Conservation (phyloP, 306 rosid genomes). For the Cucumis cinereus region DNA sequence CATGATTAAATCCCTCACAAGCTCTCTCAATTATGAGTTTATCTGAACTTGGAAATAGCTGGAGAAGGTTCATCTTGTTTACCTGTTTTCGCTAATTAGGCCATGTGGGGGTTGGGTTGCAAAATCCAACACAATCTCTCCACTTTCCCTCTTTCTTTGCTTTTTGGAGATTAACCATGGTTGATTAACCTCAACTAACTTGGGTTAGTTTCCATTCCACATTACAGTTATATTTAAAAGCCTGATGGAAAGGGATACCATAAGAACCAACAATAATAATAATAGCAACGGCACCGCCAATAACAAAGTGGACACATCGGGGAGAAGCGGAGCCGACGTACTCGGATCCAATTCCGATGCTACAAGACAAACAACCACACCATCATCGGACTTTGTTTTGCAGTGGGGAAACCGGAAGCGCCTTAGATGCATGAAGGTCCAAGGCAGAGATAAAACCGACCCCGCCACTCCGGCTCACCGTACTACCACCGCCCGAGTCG, state of each 20-base stretch:
- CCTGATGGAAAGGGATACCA: constrained; percentile 56
- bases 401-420: constrained; percentile 97
- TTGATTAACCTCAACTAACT: constrained; percentile 16
- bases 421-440: constrained; percentile 80
- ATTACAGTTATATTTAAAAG: constrained; percentile 6
- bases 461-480: constrained; percentile 46
- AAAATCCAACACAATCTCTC: not conserved
- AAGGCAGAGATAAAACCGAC: constrained; percentile 46
- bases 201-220: not conserved
- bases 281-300: constrained; percentile 10
- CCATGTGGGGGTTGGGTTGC: constrained; percentile 1
- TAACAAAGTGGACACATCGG: constrained; percentile 18
- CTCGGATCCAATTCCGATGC: constrained; percentile 36
- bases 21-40: not conserved
- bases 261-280: constrained; percentile 8
- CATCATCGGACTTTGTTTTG: constrained; percentile 54
- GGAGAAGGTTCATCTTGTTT: not conserved
- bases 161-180: constrained; percentile 1
- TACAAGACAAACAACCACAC: constrained; percentile 36
- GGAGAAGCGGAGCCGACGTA: constrained; percentile 36
- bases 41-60: constrained; percentile 4
- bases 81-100: not conserved
- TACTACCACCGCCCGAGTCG: constrained; percentile 69
- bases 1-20: not conserved
- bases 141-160: not conserved